Evolutionary conservation across 1,284 basidiomycete species (phyloP), one percentile per base, ranked within the genome.

Genomic region (Fomitopsis pinicola): DNA sequence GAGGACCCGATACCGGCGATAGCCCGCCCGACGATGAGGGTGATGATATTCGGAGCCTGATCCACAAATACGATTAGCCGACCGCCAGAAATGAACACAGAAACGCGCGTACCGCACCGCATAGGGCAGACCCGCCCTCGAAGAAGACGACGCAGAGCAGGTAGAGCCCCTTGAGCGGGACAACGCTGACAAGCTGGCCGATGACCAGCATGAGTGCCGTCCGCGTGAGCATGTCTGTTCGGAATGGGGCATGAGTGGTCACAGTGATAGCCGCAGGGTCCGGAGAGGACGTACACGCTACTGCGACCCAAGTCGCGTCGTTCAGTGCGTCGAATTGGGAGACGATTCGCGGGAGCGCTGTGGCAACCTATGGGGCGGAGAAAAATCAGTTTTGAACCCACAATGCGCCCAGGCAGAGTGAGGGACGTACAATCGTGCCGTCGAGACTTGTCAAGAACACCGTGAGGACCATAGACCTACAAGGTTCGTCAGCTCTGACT

Each of bases 21-120:
- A 0, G 80, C 80, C 46, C 82, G 73, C 1, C 79, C 80, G 52
- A 82, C 74, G 64, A 85, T 83, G 53, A 84, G 67, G 42, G 78
- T 64, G 42, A 71, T 67, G 33, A 74, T 71, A 53, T 65, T 69
- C 7, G 69, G 75, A 0, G 82, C 73, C 14, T 60, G 33, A 8
- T 3, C 35, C 33, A 36, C 17, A 26, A 3, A 35, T 30, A 9
- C 28, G 5, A 46, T 55, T 1, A 56, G 28, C 36, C 48, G 3
- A 3, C 12, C 48, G 40, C 12, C 40, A 2, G 14, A 38, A 30
- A 38, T 55, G 33, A 26, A 55, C 14, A 15, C 36, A 55, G 8
- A 40, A 33, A 33, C 8, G 30, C 30, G 30, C 53, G 30, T 26
- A 63, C 62, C 14, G 80, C 76, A n/a, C 76, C 83, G 62, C 81